phyloP scores from a whole-genome alignment of 192 early-diverging fungal genomes.

The Linnemannia exigua region DNA sequence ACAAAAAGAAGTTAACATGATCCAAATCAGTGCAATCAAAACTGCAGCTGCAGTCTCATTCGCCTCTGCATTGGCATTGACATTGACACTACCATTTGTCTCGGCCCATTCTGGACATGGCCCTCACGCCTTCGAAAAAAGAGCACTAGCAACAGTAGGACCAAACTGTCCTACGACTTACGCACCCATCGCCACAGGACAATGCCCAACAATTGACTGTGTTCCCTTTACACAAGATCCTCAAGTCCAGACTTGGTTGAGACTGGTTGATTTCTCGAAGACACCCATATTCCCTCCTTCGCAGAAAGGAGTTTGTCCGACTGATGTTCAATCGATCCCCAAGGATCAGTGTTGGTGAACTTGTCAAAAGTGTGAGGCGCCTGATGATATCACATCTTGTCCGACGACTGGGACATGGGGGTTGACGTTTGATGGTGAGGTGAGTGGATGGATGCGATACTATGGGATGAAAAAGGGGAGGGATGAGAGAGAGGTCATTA shows the following conservation, averaged over 20 bases:
- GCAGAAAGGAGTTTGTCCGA: conserved; percentile 36
- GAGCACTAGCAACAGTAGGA: background rate
- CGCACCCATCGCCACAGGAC: conserved; percentile 9
- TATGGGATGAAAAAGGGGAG: background rate
- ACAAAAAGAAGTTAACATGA: background rate
- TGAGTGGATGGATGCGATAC: background rate
- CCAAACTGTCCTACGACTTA: conserved; percentile 5
- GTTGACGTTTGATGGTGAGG: conserved; percentile 63
- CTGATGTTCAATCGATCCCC: conserved; percentile 10
- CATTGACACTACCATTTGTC: conserved; percentile 4
- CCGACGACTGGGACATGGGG: conserved; percentile 52
- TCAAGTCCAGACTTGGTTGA: conserved; percentile 58
- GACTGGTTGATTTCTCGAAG: conserved; percentile 43
- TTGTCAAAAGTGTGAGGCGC: conserved; percentile 52
- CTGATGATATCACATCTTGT: conserved; percentile 47
- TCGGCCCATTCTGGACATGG: conserved; percentile 10
- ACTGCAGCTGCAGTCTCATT: conserved; percentile 22
- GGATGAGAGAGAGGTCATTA: too few species aligned
- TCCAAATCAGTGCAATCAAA: conserved; percentile 10
- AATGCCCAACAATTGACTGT: conserved; percentile 33
- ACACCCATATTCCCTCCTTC: conserved; percentile 53
- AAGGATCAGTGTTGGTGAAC: conserved; percentile 64
- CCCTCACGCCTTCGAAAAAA: background rate
- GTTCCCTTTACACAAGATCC: conserved; percentile 35
- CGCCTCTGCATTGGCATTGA: conserved; percentile 4